These are phyloP conservation scores for Lizonia empirigonia DNA, from an alignment of 2,329 filamentous ascomycete species.

Conservation along the genomic window DNA sequence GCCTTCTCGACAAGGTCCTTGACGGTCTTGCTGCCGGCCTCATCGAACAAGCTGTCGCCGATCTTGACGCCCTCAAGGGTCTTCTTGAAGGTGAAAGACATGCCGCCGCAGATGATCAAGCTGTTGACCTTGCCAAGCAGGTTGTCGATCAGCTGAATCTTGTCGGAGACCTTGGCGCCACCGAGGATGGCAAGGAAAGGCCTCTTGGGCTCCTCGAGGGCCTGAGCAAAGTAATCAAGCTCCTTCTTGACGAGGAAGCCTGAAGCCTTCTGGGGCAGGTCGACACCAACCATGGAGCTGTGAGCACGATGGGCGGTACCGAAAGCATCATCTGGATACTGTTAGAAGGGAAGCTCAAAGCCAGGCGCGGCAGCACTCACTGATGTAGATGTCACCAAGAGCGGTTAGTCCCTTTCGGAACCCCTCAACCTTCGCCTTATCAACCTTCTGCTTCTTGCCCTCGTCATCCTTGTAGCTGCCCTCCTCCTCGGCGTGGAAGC, in stretches of 20 bases:
- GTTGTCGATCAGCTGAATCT: conserved; percentile 99
- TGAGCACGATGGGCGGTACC: conserved; percentile 97
- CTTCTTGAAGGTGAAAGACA: conserved; percentile 99
- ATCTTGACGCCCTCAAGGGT: conserved; percentile 90
- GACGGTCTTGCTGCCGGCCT: conserved; percentile 91
- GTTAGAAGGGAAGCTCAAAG: conserved; percentile 24
- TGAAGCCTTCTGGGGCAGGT: conserved; percentile 94
- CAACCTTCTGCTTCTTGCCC: conserved; percentile 97
- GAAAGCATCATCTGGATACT: conserved; percentile 82
- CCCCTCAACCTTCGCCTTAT: conserved; percentile 87
- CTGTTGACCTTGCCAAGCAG: conserved; percentile 97
- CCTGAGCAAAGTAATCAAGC: conserved; percentile 98
- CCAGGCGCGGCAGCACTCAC: conserved; percentile 57
- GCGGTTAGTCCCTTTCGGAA: conserved; percentile 96
- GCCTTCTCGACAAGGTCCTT: conserved; percentile 89
- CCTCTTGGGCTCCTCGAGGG: conserved; percentile 87
- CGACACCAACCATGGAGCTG: conserved; percentile 98
- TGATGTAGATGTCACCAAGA: conserved; percentile 95
- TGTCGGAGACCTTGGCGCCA: conserved; percentile 98
- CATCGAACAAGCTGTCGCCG: conserved; percentile 89
- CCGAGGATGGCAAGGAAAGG: conserved; percentile 99
- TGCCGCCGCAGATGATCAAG: conserved; percentile 93
- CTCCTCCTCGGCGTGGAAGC: conserved; percentile 98
- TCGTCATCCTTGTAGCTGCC: conserved; percentile 91
- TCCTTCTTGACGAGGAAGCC: conserved; percentile 99